Evolutionary conservation across 148 eudicot genomes (phyloP).

Genomic region (Persicaria maculosa): DNA sequence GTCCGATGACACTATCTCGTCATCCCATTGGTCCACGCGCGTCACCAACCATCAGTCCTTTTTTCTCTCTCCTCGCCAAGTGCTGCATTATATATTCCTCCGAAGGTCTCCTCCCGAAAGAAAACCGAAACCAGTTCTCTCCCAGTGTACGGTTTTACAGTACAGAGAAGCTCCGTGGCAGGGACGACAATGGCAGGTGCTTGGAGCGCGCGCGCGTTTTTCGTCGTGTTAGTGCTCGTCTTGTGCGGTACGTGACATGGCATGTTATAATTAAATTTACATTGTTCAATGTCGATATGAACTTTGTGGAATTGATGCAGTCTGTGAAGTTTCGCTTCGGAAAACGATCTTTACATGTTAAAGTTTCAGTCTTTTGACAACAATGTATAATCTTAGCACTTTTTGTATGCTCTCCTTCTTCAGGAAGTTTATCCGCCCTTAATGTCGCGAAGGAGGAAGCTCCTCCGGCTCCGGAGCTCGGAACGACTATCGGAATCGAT

Average conservation of each 20-base stretch:
- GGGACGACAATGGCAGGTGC: constrained; percentile 32
- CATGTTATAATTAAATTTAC: not conserved
- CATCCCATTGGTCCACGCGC: constrained; percentile 57
- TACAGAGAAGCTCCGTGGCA: not conserved
- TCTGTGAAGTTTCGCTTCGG: not conserved
- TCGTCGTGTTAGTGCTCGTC: constrained; percentile 33
- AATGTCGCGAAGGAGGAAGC: constrained; percentile 6
- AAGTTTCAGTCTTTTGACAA: too few relatives aligned
- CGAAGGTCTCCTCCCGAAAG: not conserved
- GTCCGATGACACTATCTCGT: not conserved
- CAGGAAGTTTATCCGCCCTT: constrained; percentile 8
- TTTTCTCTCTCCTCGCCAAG: not conserved
- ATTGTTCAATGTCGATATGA: not conserved
- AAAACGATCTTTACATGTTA: not conserved
- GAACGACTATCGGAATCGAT: constrained; percentile 12
- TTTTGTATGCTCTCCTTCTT: not conserved
- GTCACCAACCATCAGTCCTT: constrained; percentile 19
- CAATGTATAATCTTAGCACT: too few relatives aligned
- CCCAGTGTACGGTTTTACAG: not conserved
- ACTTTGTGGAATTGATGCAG: not conserved
- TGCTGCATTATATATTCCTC: constrained; percentile 3
- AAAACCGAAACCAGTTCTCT: not conserved
- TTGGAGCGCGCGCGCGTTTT: constrained; percentile 40
- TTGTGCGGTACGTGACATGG: constrained; percentile 34
- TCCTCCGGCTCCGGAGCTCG: constrained; percentile 2